Conservation (phyloP, 306 rosid genomes). For the Adenanthera pavonina region DNA sequence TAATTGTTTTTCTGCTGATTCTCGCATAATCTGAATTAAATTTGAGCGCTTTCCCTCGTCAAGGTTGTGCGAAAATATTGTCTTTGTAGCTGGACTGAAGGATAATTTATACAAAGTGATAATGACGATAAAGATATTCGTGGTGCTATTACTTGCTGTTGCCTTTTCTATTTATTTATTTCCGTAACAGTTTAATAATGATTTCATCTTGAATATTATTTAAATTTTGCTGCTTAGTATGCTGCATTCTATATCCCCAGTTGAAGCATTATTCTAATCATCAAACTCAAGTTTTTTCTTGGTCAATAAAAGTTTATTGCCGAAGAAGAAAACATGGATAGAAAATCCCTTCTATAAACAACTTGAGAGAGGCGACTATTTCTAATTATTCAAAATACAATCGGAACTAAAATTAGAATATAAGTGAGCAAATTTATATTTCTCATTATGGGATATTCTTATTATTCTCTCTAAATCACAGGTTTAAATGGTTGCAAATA, state of each 20-base stretch:
- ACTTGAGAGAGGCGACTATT: no score
- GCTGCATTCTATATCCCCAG: background rate
- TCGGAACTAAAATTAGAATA: no score
- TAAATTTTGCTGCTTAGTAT: background rate
- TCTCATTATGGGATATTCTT: no score
- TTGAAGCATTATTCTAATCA: conserved; percentile 23
- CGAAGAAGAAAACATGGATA: no score
- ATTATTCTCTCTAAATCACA: no score
- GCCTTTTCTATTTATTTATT: background rate
- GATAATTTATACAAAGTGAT: conserved; percentile 42
- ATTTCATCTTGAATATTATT: background rate
- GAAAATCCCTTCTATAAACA: no score
- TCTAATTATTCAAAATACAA: no score
- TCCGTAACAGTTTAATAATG: conserved; percentile 17
- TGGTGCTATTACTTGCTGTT: background rate
- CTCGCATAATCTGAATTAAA: conserved; percentile 9
- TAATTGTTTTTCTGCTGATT: conserved; percentile 39
- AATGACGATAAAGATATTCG: conserved; percentile 50
- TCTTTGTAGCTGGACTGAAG: conserved; percentile 38
- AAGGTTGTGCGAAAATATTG: conserved; percentile 39
- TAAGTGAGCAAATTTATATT: no score
- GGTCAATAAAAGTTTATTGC: no score
- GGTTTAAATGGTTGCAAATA: no score
- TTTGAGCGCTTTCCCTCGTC: conserved; percentile 29
- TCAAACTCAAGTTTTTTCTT: background rate